Conservation (phyloP, 306 rosid species). For the Prunus davidiana region DNA sequence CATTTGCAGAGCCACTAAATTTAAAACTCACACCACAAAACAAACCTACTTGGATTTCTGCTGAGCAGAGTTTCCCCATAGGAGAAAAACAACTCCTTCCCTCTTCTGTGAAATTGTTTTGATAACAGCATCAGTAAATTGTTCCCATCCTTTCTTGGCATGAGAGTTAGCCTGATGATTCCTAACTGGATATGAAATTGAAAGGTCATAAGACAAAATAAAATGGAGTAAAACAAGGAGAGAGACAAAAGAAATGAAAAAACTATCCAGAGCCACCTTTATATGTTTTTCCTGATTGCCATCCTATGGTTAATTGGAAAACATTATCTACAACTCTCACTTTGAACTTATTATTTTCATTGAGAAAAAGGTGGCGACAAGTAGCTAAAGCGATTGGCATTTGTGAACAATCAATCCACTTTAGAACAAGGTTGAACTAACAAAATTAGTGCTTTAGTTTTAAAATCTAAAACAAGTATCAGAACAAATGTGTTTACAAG, state of each 20-base stretch:
- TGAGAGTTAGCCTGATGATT: conserved; percentile 88
- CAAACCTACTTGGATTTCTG: conserved; percentile 63
- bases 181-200: conserved; percentile 56
- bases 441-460: background rate
- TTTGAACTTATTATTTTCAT: background rate
- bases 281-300: too few species aligned
- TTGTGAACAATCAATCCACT: too few species aligned
- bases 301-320: background rate
- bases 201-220: background rate
- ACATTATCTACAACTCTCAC: background rate
- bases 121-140: conserved; percentile 88
- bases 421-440: background rate
- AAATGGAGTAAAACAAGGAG: background rate
- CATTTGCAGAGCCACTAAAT: background rate
- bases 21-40: background rate
- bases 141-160: conserved; percentile 97
- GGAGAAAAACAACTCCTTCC: conserved; percentile 79
- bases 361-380: background rate
- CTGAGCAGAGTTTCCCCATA: conserved; percentile 97
- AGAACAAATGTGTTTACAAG: background rate
- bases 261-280: too few species aligned
- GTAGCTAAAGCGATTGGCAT: background rate
- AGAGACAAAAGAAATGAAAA: too few species aligned
- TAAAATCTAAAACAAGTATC: background rate
- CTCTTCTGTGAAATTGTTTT: conserved; percentile 69